A percentile compares a stretch with the other conserved stretches of the same genome.
These are phyloP conservation scores for Talaromyces atroroseus DNA, from an alignment of 2,329 filamentous ascomycete genomes.

Conservation along the genomic window DNA sequence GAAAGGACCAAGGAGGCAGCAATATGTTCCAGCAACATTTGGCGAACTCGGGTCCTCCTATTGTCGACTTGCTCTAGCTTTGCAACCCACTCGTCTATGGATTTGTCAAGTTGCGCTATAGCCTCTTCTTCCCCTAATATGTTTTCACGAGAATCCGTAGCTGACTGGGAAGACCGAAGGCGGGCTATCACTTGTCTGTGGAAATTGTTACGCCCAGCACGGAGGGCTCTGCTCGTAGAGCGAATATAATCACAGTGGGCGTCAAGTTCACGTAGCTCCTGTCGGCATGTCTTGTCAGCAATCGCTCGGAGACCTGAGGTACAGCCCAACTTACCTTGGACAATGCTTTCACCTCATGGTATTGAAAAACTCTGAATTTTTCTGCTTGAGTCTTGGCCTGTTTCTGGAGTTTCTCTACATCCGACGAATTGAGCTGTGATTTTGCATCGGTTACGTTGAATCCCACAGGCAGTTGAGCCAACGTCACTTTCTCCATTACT, in stretches of 20 bases:
- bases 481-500: slow-evolving; percentile 1
- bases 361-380: slow-evolving; percentile 22
- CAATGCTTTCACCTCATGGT: slow-evolving; percentile 21
- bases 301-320: not conserved
- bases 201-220: slow-evolving; percentile 69
- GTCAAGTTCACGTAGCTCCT: slow-evolving; percentile 71
- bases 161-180: slow-evolving; percentile 63
- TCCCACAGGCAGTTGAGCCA: slow-evolving; percentile 17
- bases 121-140: slow-evolving; percentile 77
- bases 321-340: slow-evolving; percentile 19
- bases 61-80: slow-evolving; percentile 80
- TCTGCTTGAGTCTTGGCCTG: slow-evolving; percentile 22
- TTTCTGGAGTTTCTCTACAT: slow-evolving; percentile 20
- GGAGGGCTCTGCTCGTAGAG: slow-evolving; percentile 68
- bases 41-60: slow-evolving; percentile 65
- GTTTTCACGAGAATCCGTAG: slow-evolving; percentile 67
- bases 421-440: slow-evolving; percentile 14
- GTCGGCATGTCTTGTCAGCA: slow-evolving; percentile 8
- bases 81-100: slow-evolving; percentile 73
- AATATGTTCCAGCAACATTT: slow-evolving; percentile 77
- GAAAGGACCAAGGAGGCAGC: slow-evolving; percentile 61
- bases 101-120: slow-evolving; percentile 67
- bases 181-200: slow-evolving; percentile 73
- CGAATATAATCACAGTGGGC: slow-evolving; percentile 73
- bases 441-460: slow-evolving; percentile 17